These are phyloP conservation scores for Azolla pinnata DNA, from an alignment of 75 land plant genomes.

Conservation along the genomic window DNA sequence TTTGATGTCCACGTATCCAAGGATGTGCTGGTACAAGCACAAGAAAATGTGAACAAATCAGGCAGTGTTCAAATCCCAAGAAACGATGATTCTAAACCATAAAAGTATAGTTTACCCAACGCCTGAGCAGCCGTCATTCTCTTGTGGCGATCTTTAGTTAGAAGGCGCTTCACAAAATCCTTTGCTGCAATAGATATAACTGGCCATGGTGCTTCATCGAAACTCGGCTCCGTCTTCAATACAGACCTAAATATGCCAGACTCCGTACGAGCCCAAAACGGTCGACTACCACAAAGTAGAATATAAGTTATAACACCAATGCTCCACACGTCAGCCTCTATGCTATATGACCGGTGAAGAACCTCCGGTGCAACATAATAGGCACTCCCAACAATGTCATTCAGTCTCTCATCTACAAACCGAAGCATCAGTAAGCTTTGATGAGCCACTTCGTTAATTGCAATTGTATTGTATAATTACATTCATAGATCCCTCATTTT, in stretches of 20 bases:
- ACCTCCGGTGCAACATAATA: conserved; percentile 64
- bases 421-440: too few relatives aligned
- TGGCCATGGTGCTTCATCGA: conserved; percentile 60
- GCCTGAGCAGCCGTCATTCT: conserved; percentile 64
- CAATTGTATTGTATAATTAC: too few relatives aligned
- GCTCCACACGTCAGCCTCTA: conserved; percentile 95
- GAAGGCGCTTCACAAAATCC: conserved; percentile 58
- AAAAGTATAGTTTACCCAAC: conserved; percentile 18
- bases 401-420: conserved; percentile 75
- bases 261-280: conserved; percentile 95
- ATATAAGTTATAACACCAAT: conserved; percentile 91
- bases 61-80: not conserved
- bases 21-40: conserved; percentile 63
- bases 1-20: conserved; percentile 60
- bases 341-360: conserved; percentile 74
- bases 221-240: conserved; percentile 50
- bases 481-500: too few relatives aligned
- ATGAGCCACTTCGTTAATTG: too few relatives aligned
- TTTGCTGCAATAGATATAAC: conserved; percentile 47
- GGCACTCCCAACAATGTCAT: conserved; percentile 66
- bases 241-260: conserved; percentile 75
- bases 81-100: not conserved
- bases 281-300: conserved; percentile 85
- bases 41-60: not conserved
- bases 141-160: conserved; percentile 41